Percentiles rank a stretch among this genome's conserved stretches.
Conservation (phyloP, 768 basidiomycete genomes). For the Candolleomyces aberdarensis region DNA sequence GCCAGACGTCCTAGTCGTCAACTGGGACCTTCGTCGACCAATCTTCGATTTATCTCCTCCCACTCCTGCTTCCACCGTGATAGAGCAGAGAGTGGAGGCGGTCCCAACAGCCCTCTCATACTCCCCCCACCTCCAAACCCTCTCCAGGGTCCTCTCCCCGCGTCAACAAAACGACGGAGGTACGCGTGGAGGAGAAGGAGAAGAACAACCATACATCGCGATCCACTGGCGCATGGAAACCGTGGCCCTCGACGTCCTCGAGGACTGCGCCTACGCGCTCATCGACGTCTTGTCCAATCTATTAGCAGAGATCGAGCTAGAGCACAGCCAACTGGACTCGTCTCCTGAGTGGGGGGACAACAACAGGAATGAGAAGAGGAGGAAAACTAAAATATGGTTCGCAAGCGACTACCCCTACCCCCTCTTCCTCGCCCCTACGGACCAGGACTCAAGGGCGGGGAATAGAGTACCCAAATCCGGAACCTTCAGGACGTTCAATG, state of each 20-base stretch:
- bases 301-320: too few relatives aligned
- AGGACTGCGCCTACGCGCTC: slow-evolving; percentile 48
- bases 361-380: slow-evolving; percentile 17
- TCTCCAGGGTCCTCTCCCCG: slow-evolving; percentile 42
- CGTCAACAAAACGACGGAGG: background rate
- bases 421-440: slow-evolving; percentile 10
- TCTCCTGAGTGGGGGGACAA: slow-evolving; percentile 7
- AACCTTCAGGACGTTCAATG: slow-evolving; percentile 42
- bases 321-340: too few relatives aligned
- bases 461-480: slow-evolving; percentile 30
- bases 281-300: slow-evolving; percentile 38
- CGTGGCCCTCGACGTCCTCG: slow-evolving; percentile 36
- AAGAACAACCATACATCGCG: background rate
- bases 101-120: slow-evolving; percentile 27
- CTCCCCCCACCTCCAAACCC: slow-evolving; percentile 49
- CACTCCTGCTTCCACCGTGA: slow-evolving; percentile 12
- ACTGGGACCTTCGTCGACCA: slow-evolving; percentile 50
- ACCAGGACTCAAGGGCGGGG: slow-evolving; percentile 9
- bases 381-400: slow-evolving; percentile 48
- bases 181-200: too few relatives aligned
- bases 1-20: slow-evolving; percentile 54
- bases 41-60: slow-evolving; percentile 27
- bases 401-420: slow-evolving; percentile 52
- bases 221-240: slow-evolving; percentile 57
- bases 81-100: slow-evolving; percentile 43